Evolutionary conservation across 306 rosid species (phyloP).

Genomic region (Pyrus pyrifolia): DNA sequence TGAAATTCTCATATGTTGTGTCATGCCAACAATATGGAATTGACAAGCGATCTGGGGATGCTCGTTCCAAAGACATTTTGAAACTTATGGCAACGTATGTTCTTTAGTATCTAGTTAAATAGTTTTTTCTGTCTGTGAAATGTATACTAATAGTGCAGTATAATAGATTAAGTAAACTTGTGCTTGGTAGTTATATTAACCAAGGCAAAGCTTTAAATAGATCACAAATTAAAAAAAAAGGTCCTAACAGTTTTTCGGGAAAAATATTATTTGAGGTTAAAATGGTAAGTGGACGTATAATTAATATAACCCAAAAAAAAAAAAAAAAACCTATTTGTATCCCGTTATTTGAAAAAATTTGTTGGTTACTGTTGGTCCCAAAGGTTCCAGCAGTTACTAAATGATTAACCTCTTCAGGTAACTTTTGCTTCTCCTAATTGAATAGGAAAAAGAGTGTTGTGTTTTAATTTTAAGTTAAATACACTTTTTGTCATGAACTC

Average conservation of each 20-base stretch:
- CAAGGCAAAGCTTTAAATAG: not conserved
- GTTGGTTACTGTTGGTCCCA: not conserved
- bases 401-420: not conserved
- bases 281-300: not conserved
- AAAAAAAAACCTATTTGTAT: not conserved
- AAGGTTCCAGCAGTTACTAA: not conserved
- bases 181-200: not conserved
- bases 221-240: not conserved
- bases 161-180: not conserved
- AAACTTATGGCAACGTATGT: constrained; percentile 77
- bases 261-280: not conserved
- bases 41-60: constrained; percentile 77
- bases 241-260: not conserved
- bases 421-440: not conserved
- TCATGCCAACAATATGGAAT: constrained; percentile 87
- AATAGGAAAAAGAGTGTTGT: not conserved
- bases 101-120: not conserved
- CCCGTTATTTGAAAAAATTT: not conserved
- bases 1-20: constrained; percentile 87
- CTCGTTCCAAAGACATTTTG: constrained; percentile 77
- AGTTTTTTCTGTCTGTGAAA: not conserved
- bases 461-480: not conserved
- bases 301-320: not conserved
- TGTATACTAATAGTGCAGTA: not conserved
- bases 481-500: not conserved